These are phyloP conservation scores for Boletus bicolor DNA, from an alignment of 768 basidiomycete genomes.

Conservation along the genomic window DNA sequence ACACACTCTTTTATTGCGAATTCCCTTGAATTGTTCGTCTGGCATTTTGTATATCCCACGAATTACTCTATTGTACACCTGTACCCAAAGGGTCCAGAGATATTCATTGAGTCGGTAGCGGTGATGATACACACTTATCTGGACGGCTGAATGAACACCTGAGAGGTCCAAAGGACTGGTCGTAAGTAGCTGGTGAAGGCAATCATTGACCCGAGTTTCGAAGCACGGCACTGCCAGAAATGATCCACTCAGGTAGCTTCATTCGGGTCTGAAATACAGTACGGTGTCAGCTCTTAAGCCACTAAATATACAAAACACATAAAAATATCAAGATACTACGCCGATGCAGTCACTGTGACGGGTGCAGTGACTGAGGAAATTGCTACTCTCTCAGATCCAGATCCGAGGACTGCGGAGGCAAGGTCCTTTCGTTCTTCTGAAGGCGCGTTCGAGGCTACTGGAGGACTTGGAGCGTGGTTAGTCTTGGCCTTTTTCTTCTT, in stretches of 20 bases:
- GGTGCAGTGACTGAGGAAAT: not conserved
- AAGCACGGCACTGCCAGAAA: too few relatives aligned
- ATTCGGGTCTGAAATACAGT: not conserved
- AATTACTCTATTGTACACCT: too few relatives aligned
- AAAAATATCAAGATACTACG: slow-evolving; percentile 8
- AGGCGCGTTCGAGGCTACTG: slow-evolving; percentile 23
- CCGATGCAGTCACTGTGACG: slow-evolving; percentile 15
- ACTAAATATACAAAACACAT: not conserved
- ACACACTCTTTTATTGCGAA: too few relatives aligned
- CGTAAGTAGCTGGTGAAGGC: not conserved
- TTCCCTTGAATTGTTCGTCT: too few relatives aligned
- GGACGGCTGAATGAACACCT: too few relatives aligned
- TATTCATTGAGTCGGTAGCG: not conserved
- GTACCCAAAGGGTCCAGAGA: too few relatives aligned
- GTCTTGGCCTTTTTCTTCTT: slow-evolving; percentile 72
- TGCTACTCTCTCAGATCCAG: not conserved
- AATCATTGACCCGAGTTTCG: not conserved
- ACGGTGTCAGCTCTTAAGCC: not conserved
- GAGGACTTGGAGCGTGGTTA: slow-evolving; percentile 13
- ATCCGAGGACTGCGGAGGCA: not conserved
- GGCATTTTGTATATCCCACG: not conserved
- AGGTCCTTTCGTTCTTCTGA: slow-evolving; percentile 2
- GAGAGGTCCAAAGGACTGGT: too few relatives aligned
- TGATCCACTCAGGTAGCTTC: not conserved
- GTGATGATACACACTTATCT: not conserved